Conservation (phyloP, 2,329 filamentous ascomycete genomes). For the Alternaria burnsii region DNA sequence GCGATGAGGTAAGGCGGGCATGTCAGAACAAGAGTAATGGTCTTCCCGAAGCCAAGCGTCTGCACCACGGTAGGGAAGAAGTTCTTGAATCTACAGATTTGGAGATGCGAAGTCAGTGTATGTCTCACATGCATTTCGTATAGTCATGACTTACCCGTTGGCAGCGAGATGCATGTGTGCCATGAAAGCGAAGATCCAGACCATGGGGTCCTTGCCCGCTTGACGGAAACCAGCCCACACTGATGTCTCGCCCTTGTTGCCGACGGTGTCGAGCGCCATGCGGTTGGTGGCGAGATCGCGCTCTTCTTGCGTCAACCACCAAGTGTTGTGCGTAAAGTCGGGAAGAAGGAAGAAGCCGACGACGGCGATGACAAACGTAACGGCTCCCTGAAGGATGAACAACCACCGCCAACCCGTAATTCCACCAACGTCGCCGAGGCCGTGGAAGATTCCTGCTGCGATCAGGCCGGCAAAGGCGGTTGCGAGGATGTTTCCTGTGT, state of each 20-base stretch:
- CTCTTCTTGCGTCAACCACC: constrained; percentile 58
- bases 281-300: constrained; percentile 48
- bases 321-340: constrained; percentile 49
- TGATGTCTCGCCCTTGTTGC: constrained; percentile 55
- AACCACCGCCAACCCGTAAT: constrained; percentile 40
- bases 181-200: constrained; percentile 52
- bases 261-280: constrained; percentile 60
- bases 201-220: constrained; percentile 60
- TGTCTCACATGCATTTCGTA: too few species aligned
- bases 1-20: constrained; percentile 40
- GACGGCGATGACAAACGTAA: constrained; percentile 46
- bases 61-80: constrained; percentile 59
- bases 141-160: constrained; percentile 25
- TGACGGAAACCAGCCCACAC: constrained; percentile 61
- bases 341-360: constrained; percentile 55
- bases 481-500: constrained; percentile 54
- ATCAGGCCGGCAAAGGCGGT: constrained; percentile 56
- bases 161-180: constrained; percentile 41
- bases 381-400: constrained; percentile 41
- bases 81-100: constrained; percentile 51
- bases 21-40: constrained; percentile 61
- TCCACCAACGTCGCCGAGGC: constrained; percentile 32
- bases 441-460: constrained; percentile 48
- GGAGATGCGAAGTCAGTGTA: too few species aligned
- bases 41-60: constrained; percentile 60